These are phyloP conservation scores for Cutaneotrichosporon dermatis DNA, from an alignment of 1,284 basidiomycete genomes.

Conservation along the genomic window DNA sequence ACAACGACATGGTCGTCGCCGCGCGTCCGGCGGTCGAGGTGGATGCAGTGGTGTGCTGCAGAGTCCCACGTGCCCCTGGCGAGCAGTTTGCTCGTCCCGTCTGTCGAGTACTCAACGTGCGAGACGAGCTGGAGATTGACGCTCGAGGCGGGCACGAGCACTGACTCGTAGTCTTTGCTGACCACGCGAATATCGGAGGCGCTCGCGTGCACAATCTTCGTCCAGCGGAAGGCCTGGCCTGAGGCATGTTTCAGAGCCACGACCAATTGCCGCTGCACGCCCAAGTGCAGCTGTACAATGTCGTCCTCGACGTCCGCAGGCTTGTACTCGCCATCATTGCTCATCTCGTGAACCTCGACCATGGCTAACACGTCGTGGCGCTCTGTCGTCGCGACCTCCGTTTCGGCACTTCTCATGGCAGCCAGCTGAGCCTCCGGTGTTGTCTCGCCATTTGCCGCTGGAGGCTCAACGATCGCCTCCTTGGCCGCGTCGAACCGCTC, in stretches of 20 bases:
- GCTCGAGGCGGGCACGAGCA: constrained; percentile 63
- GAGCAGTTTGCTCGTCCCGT: constrained; percentile 69
- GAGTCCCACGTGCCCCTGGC: constrained; percentile 87
- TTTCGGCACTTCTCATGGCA: background rate
- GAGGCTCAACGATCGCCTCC: constrained; percentile 3
- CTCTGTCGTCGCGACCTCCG: constrained; percentile 84
- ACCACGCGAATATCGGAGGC: constrained; percentile 71
- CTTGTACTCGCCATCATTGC: constrained; percentile 73
- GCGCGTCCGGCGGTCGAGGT: constrained; percentile 80
- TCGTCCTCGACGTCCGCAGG: constrained; percentile 82
- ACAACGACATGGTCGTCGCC: constrained; percentile 73
- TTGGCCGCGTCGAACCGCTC: constrained; percentile 57
- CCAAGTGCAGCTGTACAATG: constrained; percentile 84
- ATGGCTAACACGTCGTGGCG: constrained; percentile 82
- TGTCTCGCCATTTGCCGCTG: background rate
- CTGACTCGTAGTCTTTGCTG: constrained; percentile 71
- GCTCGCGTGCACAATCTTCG: constrained; percentile 53
- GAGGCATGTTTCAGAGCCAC: constrained; percentile 80
- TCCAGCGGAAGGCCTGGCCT: constrained; percentile 82
- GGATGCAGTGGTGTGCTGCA: constrained; percentile 77
- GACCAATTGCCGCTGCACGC: constrained; percentile 77
- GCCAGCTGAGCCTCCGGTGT: background rate
- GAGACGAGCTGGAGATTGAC: constrained; percentile 66
- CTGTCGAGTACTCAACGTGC: constrained; percentile 65
- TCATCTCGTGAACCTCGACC: constrained; percentile 81